phyloP scores from a whole-genome alignment of 148 eudicot genomes.

The Vaccinium darrowii region DNA sequence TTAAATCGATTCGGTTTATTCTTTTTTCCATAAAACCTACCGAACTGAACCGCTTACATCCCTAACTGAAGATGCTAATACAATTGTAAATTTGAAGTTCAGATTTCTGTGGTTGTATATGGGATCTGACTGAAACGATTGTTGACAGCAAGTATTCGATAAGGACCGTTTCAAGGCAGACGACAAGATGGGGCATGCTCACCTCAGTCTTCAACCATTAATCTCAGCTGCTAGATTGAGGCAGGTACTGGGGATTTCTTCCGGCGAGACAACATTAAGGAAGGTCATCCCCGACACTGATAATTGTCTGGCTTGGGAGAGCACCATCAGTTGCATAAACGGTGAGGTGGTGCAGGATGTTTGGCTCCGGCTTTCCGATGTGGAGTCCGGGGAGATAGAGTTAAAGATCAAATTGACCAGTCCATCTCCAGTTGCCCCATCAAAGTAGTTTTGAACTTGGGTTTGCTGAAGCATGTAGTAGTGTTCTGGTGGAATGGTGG shows the following conservation, averaged over 20 bases:
- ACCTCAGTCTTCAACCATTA: conserved; percentile 60
- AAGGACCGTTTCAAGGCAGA: conserved; percentile 75
- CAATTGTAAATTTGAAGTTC: neutral
- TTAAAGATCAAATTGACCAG: conserved; percentile 46
- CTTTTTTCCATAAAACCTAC: too few relatives aligned
- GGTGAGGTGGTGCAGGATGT: conserved; percentile 65
- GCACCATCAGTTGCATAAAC: conserved; percentile 49
- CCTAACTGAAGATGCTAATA: neutral
- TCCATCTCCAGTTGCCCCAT: conserved; percentile 25
- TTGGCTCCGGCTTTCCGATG: conserved; percentile 61
- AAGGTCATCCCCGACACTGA: conserved; percentile 58
- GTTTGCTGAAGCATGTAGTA: neutral
- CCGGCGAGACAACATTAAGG: conserved; percentile 51
- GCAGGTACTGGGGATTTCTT: conserved; percentile 49
- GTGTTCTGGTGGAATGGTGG: neutral
- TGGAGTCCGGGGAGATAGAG: conserved; percentile 67
- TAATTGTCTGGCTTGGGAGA: conserved; percentile 60
- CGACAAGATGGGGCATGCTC: conserved; percentile 75
- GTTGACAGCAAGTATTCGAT: conserved; percentile 62
- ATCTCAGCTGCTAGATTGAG: conserved; percentile 57
- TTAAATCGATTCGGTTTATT: too few relatives aligned
- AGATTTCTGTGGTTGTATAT: neutral
- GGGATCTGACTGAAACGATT: conserved; percentile 11
- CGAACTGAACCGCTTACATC: too few relatives aligned
- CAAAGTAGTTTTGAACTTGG: conserved; percentile 2